Evolutionary conservation across 345 rosid genomes (phyloP), one percentile per base, ranked within the genome.

Genomic region (Bruguiera gymnorhiza): DNA sequence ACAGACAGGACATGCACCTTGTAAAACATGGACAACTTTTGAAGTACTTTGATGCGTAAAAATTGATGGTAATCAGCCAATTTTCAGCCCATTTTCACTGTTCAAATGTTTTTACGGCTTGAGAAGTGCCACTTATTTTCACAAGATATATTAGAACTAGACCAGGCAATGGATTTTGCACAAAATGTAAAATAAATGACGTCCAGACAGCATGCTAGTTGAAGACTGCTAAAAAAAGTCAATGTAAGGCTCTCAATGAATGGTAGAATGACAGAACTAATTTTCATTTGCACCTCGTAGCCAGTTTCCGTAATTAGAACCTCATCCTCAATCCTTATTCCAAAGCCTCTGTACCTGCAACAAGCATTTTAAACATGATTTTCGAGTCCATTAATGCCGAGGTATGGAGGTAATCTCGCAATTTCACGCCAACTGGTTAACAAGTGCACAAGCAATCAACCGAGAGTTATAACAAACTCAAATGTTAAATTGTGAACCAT

Each of bases 311-410:
- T 95, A 69, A 95, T 92, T 61, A 92, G 86, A 78, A 92, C 97
- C 8, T 95, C 99, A 79, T 95, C 99, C 76, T 95, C 99, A 10
- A 92, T 92, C 87, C 99, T 85, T 81, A 95, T 83, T 34, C 99
- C 99, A 18, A 78, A 87, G 67, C 96, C 97, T 76, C 68, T 83
- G 70, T 83, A 90, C 86, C 97, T 92, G 83, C 79, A 85, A 52
- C 4, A 39, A 10, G 4, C 67, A 24, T 58, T 23, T 52, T 71
- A 58, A 26, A 31, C 15, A n/a, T 59, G 19, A 30, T 16, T 50
- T 31, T 32, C 27, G 52, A 66, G n/a, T 8, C 60, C 19, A 65
- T n/a, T 23, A 27, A 62, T n/a, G 39, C 8, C 1, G 30, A 61
- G 52, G 60, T 27, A 19, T 66, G 29, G 66, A 55, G 9, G n/a